Conservation (phyloP, 106 monocot species). For the Allium cepa region DNA sequence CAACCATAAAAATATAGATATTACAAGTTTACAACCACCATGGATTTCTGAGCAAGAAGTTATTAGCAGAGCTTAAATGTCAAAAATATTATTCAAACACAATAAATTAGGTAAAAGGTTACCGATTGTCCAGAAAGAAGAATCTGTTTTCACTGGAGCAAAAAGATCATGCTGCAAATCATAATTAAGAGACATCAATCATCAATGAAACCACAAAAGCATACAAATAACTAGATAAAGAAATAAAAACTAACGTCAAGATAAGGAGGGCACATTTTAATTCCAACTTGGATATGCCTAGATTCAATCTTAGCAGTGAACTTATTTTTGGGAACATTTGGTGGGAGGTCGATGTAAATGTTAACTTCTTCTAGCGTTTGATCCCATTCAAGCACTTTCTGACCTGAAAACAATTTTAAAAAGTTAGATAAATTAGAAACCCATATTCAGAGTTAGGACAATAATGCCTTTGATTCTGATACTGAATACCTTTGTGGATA, state of each 20-base stretch:
- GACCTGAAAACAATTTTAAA: conserved; percentile 16
- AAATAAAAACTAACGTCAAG: conserved; percentile 49
- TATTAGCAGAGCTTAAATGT: no score
- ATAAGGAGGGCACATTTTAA: conserved; percentile 79
- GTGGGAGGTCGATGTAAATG: conserved; percentile 62
- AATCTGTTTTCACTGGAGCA: conserved; percentile 77
- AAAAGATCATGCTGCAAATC: conserved; percentile 62
- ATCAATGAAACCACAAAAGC: neutral
- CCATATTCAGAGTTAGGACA: neutral
- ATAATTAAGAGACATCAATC: neutral
- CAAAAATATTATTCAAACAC: no score
- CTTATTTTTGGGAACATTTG: conserved; percentile 59
- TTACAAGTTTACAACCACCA: no score
- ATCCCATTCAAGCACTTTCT: conserved; percentile 88
- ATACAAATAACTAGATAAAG: neutral
- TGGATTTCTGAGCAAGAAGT: no score
- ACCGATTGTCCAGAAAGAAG: conserved; percentile 96
- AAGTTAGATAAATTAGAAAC: conserved; percentile 1
- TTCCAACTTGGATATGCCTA: conserved; percentile 73
- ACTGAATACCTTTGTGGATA: conserved; percentile 19
- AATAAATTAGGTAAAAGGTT: neutral
- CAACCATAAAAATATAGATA: no score
- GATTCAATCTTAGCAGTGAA: conserved; percentile 75
- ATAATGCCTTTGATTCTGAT: neutral
- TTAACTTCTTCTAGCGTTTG: conserved; percentile 74